Percentiles rank a stretch among this genome's conserved stretches.
These are phyloP conservation scores for Aspergillus taichungensis DNA, from an alignment of 495 filamentous ascomycete genomes.

Conservation along the genomic window DNA sequence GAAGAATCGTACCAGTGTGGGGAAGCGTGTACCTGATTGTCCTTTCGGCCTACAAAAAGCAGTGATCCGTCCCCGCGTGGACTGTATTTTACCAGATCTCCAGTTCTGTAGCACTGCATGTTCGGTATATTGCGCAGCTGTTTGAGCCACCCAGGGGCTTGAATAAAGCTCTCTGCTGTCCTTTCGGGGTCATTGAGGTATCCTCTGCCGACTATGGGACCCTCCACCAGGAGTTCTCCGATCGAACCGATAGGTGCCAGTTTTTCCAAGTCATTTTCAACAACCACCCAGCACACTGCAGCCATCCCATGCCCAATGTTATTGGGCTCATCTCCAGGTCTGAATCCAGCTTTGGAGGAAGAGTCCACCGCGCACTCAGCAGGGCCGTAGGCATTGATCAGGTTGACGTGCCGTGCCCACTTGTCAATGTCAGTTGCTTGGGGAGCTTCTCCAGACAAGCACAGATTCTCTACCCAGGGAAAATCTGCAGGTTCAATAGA, in stretches of 20 bases:
- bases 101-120: conserved; percentile 22
- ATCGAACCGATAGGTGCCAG: conserved; percentile 28
- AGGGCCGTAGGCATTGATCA: conserved; percentile 32
- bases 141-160: conserved; percentile 27
- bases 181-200: conserved; percentile 26
- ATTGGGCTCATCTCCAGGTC: not conserved
- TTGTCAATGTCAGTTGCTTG: conserved; percentile 21
- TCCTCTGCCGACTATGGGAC: conserved; percentile 26
- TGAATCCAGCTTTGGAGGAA: not conserved
- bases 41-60: conserved; percentile 40
- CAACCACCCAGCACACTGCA: conserved; percentile 21
- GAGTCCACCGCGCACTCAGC: conserved; percentile 4
- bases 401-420: conserved; percentile 30
- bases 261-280: conserved; percentile 18
- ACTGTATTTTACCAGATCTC: conserved; percentile 36
- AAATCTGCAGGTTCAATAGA: conserved; percentile 23
- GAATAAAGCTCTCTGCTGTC: conserved; percentile 23
- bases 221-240: conserved; percentile 35
- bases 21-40: too few relatives aligned
- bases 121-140: conserved; percentile 10
- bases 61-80: conserved; percentile 27
- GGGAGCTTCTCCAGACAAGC: conserved; percentile 34
- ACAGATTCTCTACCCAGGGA: conserved; percentile 33
- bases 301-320: not conserved
- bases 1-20: too few relatives aligned